Base-by-base conservation (phyloP, 306 rosid species). In the Betula pendula region DNA sequence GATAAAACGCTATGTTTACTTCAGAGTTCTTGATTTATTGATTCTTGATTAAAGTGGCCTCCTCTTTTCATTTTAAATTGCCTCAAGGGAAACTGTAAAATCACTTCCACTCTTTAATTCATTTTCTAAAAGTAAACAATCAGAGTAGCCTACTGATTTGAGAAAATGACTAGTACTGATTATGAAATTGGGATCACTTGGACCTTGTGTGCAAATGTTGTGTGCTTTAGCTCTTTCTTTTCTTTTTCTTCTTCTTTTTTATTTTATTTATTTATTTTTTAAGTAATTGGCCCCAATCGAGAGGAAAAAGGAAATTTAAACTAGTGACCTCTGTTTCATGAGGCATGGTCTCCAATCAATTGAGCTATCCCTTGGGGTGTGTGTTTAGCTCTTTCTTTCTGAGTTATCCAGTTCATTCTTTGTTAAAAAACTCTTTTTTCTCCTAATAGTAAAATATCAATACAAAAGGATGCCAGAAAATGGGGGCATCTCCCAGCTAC, bases 191-290 rank as follows among this genome's bases (percentile, higher is more conserved):
- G 43, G 42, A 56, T 20, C 33, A 56, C 63, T 16, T 15, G 15
- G 44, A 62, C 68, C 22, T 62, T 53, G 25, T 71, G 38, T 50
- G 45, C 68, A 22, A 38, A 0, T 38, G 42, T 22, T 55, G 68
- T 33, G 15, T 73, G 42, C 24, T 67, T 67, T 76, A 15, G 44
- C 73, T 38, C 73, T 50, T 44, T 51, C 15, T 66, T 48, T n/a
- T n/a, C n/a, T n/a, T n/a, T n/a, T n/a, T n/a, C n/a, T n/a, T n/a
- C n/a, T n/a, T 38, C 8, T 38, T 38, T 5, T 38, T 38, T 2
- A 4, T 35, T 35, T 35, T 35, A 3, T 35, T 35, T 35, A 4
- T 35, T 35, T 35, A 29, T 29, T 29, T 38, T 38, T 5, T 38
- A 6, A 38, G 42, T 38, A 38, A 38, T 38, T 38, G 42, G 42